These are phyloP conservation scores for Lasiodiplodia citricola DNA, from an alignment of 2,329 filamentous ascomycete genomes.

Conservation along the genomic window DNA sequence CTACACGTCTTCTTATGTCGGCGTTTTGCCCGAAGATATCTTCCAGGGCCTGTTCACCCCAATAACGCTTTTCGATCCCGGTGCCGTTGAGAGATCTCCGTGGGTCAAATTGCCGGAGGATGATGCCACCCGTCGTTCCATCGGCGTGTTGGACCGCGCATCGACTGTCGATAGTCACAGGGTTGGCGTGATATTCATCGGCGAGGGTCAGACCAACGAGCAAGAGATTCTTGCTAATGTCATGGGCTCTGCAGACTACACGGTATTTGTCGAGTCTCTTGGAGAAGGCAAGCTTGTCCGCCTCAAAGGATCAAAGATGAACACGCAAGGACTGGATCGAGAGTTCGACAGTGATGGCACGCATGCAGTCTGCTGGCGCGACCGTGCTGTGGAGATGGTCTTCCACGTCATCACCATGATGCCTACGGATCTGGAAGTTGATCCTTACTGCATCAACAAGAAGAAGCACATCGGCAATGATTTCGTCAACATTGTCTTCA, in stretches of 20 bases:
- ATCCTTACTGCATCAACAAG: conserved; percentile 77
- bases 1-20: conserved; percentile 59
- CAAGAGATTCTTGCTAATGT: conserved; percentile 85
- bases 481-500: conserved; percentile 97
- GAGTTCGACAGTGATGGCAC: conserved; percentile 80
- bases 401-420: conserved; percentile 98
- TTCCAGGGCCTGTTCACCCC: conserved; percentile 72
- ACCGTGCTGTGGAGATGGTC: conserved; percentile 91
- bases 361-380: conserved; percentile 91
- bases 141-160: conserved; percentile 82
- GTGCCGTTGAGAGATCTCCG: conserved; percentile 48
- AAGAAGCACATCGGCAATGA: conserved; percentile 97
- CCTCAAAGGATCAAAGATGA: conserved; percentile 83
- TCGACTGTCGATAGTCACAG: conserved; percentile 95
- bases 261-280: conserved; percentile 79
- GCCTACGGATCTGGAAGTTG: conserved; percentile 82
- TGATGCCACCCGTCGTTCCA: conserved; percentile 73
- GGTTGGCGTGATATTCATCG: conserved; percentile 92
- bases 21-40: conserved; percentile 74
- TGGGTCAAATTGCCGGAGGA: conserved; percentile 78
- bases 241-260: conserved; percentile 84
- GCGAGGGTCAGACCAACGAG: conserved; percentile 82
- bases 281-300: conserved; percentile 74
- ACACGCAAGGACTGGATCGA: conserved; percentile 88
- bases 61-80: conserved; percentile 34